phyloP scores from a whole-genome alignment of 768 basidiomycete genomes.

The Clitopilus passeckerianus region DNA sequence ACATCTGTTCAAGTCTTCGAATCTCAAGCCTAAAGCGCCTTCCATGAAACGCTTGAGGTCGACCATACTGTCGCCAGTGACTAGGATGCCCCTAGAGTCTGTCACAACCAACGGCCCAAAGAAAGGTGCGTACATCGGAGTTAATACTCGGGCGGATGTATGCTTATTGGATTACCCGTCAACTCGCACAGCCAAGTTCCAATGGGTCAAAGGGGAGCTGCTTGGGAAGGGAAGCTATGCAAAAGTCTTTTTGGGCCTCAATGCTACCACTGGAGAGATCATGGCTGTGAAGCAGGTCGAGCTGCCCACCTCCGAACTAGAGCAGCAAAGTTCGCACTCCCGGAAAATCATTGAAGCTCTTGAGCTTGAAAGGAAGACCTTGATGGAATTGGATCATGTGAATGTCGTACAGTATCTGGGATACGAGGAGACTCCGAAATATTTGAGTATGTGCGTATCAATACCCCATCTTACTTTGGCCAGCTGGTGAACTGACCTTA shows the following conservation, averaged over 20 bases:
- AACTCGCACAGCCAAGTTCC: constrained; percentile 54
- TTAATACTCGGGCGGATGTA: background rate
- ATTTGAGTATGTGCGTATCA: constrained; percentile 70
- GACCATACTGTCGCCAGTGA: background rate
- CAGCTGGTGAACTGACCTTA: background rate
- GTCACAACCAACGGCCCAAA: background rate
- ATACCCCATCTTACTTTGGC: background rate
- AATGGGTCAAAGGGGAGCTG: constrained; percentile 90
- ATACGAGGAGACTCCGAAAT: constrained; percentile 69
- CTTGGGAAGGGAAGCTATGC: constrained; percentile 95
- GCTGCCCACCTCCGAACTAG: constrained; percentile 67
- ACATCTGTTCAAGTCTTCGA: background rate
- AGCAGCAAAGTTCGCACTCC: constrained; percentile 61
- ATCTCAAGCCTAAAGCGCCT: background rate
- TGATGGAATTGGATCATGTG: constrained; percentile 84
- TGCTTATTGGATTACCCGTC: background rate
- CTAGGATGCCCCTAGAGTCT: background rate
- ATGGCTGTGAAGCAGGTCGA: constrained; percentile 98
- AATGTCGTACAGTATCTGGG: constrained; percentile 93
- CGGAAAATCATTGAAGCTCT: constrained; percentile 72
- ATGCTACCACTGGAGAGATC: constrained; percentile 86
- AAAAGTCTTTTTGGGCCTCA: constrained; percentile 85
- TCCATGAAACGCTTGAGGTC: background rate
- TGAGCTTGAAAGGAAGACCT: constrained; percentile 79
- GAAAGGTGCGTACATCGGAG: background rate